Evolutionary conservation across 306 rosid species (phyloP).

Genomic region (Acacia melanoxylon): DNA sequence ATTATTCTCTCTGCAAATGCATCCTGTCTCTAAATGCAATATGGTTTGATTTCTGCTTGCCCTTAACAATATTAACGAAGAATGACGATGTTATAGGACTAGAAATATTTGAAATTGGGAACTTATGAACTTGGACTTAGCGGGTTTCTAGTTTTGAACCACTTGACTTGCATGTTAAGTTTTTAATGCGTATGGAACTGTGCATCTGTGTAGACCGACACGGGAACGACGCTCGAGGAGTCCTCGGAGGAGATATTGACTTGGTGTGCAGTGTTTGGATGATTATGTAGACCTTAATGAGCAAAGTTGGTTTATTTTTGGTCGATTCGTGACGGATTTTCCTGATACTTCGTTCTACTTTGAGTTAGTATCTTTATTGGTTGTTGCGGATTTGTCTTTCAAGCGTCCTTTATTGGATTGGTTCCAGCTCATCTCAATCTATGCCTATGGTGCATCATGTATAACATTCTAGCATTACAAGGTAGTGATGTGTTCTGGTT

Average conservation of each 20-base stretch:
- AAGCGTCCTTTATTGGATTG: slow-evolving; percentile 30
- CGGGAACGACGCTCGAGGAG: slow-evolving; percentile 96
- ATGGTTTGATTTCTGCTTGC: not conserved
- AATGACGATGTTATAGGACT: not conserved
- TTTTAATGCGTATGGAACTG: not conserved
- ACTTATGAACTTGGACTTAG: not conserved
- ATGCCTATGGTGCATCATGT: slow-evolving; percentile 1
- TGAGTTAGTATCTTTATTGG: slow-evolving; percentile 20
- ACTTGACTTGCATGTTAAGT: not conserved
- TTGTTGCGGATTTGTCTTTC: slow-evolving; percentile 29
- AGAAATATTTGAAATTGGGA: not conserved
- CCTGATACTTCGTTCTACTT: slow-evolving; percentile 29
- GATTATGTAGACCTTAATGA: slow-evolving; percentile 29
- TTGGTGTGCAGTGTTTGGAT: slow-evolving; percentile 29
- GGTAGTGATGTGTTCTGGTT: slow-evolving; percentile 19
- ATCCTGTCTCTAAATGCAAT: not conserved
- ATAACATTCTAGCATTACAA: slow-evolving; percentile 19
- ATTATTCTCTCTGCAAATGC: not conserved
- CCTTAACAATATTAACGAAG: not conserved
- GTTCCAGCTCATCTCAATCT: slow-evolving; percentile 26
- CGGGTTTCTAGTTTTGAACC: not conserved
- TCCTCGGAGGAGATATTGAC: slow-evolving; percentile 86
- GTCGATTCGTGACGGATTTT: slow-evolving; percentile 30
- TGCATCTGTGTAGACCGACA: slow-evolving; percentile 54
- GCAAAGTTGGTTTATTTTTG: slow-evolving; percentile 25